Percentiles rank a stretch among this genome's conserved stretches.
These are phyloP conservation scores for Perilla frutescens DNA, from an alignment of 257 asterid species.

Conservation along the genomic window DNA sequence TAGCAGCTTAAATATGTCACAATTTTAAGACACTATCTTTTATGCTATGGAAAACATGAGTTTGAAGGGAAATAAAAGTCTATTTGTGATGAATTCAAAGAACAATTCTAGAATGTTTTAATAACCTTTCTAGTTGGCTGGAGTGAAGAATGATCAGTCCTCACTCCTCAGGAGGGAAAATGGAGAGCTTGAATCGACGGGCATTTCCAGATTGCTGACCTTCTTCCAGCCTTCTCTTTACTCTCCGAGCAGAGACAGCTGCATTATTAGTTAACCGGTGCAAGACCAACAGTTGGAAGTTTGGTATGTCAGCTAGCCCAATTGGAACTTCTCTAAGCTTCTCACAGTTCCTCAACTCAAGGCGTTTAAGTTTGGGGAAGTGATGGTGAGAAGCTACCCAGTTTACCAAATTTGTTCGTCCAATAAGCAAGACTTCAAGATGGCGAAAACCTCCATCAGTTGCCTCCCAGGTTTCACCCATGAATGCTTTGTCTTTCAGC, in stretches of 20 bases:
- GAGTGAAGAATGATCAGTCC: slow-evolving; percentile 2
- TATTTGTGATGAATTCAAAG: too few relatives aligned
- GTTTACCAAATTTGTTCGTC: slow-evolving; percentile 27
- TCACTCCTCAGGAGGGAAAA: slow-evolving; percentile 27
- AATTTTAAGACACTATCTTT: too few relatives aligned
- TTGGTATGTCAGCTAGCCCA: slow-evolving; percentile 37
- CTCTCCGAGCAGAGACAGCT: slow-evolving; percentile 24
- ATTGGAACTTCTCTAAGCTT: slow-evolving; percentile 32
- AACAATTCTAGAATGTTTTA: too few relatives aligned
- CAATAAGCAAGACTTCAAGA: slow-evolving; percentile 41
- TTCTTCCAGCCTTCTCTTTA: slow-evolving; percentile 10
- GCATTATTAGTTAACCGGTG: slow-evolving; percentile 15
- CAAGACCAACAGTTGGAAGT: slow-evolving; percentile 28
- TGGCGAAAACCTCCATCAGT: slow-evolving; percentile 38
- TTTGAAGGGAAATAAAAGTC: too few relatives aligned
- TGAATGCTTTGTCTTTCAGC: slow-evolving; percentile 41
- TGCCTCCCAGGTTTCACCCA: slow-evolving; percentile 36
- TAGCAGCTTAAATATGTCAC: too few relatives aligned
- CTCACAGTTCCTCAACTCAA: slow-evolving; percentile 38
- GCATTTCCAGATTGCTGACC: not conserved
- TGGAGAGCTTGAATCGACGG: slow-evolving; percentile 33
- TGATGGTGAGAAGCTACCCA: slow-evolving; percentile 42
- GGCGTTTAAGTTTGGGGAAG: slow-evolving; percentile 37
- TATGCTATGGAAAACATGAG: too few relatives aligned
- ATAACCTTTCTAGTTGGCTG: too few relatives aligned